phyloP scores from a whole-genome alignment of 257 asterid species.

The Capsicum chinense region DNA sequence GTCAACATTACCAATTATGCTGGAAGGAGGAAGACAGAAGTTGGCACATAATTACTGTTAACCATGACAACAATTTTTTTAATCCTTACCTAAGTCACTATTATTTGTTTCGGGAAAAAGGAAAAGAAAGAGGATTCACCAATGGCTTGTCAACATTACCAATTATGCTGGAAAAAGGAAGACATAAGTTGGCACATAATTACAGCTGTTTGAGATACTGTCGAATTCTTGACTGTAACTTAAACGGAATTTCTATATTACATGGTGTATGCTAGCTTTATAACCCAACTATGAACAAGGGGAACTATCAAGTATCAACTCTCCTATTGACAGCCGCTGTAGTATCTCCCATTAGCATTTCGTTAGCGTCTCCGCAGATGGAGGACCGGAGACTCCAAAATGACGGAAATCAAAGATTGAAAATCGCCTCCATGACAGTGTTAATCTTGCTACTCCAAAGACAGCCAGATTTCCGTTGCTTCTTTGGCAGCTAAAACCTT shows the following conservation, averaged over 20 bases:
- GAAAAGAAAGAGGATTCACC: neutral
- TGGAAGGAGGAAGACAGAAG: neutral
- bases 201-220: neutral
- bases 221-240: neutral
- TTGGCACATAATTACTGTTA: neutral
- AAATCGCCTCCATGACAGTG: slow-evolving; percentile 6
- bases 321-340: slow-evolving; percentile 29
- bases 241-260: slow-evolving; percentile 28
- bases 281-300: slow-evolving; percentile 30
- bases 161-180: neutral
- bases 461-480: slow-evolving; percentile 15
- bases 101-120: neutral
- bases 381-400: neutral
- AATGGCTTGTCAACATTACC: neutral
- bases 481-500: neutral
- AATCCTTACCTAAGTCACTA: too few relatives aligned
- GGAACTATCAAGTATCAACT: neutral
- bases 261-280: slow-evolving; percentile 35
- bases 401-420: neutral
- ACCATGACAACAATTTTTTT: too few relatives aligned
- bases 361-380: neutral
- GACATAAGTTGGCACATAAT: neutral
- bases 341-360: slow-evolving; percentile 18
- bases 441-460: neutral
- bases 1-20: neutral